phyloP scores from a whole-genome alignment of 768 basidiomycete species.

The Psilocybe tampanensis region DNA sequence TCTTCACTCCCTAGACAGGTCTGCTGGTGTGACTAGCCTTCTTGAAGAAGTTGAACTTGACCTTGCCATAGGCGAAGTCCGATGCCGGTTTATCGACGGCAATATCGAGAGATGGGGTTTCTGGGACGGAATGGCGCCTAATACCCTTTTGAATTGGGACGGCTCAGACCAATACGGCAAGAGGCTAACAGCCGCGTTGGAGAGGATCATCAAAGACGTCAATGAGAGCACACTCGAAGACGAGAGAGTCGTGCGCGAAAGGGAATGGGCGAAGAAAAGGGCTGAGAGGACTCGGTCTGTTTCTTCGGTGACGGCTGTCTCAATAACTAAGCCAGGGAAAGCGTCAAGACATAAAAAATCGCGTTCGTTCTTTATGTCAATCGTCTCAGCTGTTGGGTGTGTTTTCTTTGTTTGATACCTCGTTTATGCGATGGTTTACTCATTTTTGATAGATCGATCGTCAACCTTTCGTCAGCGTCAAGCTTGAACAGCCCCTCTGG shows the following conservation, averaged over 20 bases:
- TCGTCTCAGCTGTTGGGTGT: slow-evolving; percentile 54
- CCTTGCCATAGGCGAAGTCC: slow-evolving; percentile 44
- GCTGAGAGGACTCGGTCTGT: slow-evolving; percentile 27
- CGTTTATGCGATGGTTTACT: slow-evolving; percentile 5
- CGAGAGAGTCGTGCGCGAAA: slow-evolving; percentile 37
- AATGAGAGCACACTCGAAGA: slow-evolving; percentile 46
- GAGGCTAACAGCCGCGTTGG: slow-evolving; percentile 42
- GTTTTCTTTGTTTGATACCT: slow-evolving; percentile 20
- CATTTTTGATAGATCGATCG: slow-evolving; percentile 25
- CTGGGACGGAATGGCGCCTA: slow-evolving; percentile 27
- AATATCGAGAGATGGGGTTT: slow-evolving; percentile 48
- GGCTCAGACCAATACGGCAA: slow-evolving; percentile 12
- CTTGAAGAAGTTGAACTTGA: slow-evolving; percentile 67
- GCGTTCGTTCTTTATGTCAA: slow-evolving; percentile 68
- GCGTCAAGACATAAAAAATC: slow-evolving; percentile 64
- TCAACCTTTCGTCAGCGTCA: slow-evolving; percentile 33
- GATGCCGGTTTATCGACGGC: slow-evolving; percentile 63
- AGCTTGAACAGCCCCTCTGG: slow-evolving; percentile 23
- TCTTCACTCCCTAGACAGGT: slow-evolving; percentile 62
- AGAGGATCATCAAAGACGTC: slow-evolving; percentile 55
- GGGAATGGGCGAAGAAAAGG: slow-evolving; percentile 29
- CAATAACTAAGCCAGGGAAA: slow-evolving; percentile 27
- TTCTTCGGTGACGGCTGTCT: slow-evolving; percentile 4
- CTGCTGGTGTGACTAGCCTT: slow-evolving; percentile 56
- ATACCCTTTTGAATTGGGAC: slow-evolving; percentile 11